Evolutionary conservation across 2,329 filamentous ascomycete genomes (phyloP), one percentile per base, ranked within the genome.

Genomic region (Verticillium isaacii): DNA sequence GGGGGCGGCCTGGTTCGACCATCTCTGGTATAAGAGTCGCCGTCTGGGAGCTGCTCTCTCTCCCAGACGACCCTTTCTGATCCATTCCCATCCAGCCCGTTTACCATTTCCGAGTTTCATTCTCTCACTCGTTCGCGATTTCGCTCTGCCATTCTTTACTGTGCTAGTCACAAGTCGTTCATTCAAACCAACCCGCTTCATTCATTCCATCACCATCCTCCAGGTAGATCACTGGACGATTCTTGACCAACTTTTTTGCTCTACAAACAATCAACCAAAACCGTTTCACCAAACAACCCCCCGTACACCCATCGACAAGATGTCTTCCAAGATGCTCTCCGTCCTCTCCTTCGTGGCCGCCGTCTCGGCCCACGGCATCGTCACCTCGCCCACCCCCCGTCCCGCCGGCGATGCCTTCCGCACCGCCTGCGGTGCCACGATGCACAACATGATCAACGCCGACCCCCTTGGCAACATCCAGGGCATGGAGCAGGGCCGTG

Each of bases 401-500:
- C 25, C 52, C 9, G 62, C 64, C 39, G 67, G 67, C 23, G 63
- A 64, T 29, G 66, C 66, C 56, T 67, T 67, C 66, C 62, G 66
- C 64, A 62, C 60, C 37, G 67, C 66, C 32, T 69, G 67, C 62
- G 67, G 67, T 56, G 60, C 56, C 56, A 65, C 65, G 60, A 61
- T 68, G 23, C 65, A 62, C 62, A 67, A 66, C 66, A 67, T 62
- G 36, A 63, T 66, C 61, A 61, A 66, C 17, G 60, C 73, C 52
- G 73, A 76, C 66, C 69, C 72, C 66, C 75, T 73, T 68, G 73
- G 74, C 69, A 79, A 75, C 68, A 70, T 74, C 62, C 71, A 75
- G 70, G 69, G 69, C 58, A 73, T 75, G 67, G 62, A 68, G 61
- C 73, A 75, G 66, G 69, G 73, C 45, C 69, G 69, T 37, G 68